Conservation (phyloP, 495 filamentous ascomycete genomes). For the Penicillium desertorum region DNA sequence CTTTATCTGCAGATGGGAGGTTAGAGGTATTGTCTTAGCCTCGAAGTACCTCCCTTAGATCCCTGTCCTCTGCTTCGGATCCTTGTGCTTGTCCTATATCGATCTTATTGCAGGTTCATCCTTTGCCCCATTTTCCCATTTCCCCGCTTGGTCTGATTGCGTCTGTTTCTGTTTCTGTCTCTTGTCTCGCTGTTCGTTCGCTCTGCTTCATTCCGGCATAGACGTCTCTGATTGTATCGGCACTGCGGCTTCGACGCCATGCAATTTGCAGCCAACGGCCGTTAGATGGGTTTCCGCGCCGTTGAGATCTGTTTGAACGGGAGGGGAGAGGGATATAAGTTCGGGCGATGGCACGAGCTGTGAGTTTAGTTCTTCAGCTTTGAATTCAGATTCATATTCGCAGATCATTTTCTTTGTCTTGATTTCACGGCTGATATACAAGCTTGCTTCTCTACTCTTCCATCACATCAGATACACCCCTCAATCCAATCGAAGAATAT, state of each 20-base stretch:
- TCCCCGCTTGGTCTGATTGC: constrained; percentile 20
- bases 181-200: constrained; percentile 23
- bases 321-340: constrained; percentile 12
- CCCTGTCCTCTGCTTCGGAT: constrained; percentile 6
- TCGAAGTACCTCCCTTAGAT: constrained; percentile 1
- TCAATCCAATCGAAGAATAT: background rate
- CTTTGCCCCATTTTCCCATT: constrained; percentile 19
- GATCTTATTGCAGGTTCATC: constrained; percentile 15
- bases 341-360: background rate
- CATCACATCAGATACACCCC: background rate
- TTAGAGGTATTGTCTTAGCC: background rate
- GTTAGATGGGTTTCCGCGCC: constrained; percentile 8
- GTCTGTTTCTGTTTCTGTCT: constrained; percentile 7
- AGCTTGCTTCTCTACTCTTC: background rate
- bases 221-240: constrained; percentile 23
- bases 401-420: background rate
- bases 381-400: background rate
- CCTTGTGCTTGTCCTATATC: constrained; percentile 8
- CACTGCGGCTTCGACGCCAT: constrained; percentile 10
- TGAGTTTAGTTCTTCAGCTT: background rate
- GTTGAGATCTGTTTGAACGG: constrained; percentile 9
- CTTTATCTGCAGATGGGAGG: background rate
- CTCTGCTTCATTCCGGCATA: constrained; percentile 24
- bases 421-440: background rate
- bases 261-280: constrained; percentile 12